phyloP scores from a whole-genome alignment of 495 filamentous ascomycete species.

The Clavariopsis aquatica region DNA sequence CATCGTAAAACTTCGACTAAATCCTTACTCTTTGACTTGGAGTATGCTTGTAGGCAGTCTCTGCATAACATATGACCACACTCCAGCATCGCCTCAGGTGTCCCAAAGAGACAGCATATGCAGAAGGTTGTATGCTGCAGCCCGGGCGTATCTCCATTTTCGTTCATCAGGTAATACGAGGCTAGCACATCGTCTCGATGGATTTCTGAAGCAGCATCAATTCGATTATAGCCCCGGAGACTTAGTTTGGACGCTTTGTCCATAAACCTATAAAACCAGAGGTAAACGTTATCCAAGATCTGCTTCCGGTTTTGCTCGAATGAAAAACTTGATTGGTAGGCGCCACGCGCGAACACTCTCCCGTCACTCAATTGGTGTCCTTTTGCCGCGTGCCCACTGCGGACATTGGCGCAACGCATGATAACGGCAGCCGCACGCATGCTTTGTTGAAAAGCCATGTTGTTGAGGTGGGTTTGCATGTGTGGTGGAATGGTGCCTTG shows the following conservation, averaged over 20 bases:
- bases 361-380: slow-evolving; percentile 30
- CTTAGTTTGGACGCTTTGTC: slow-evolving; percentile 3
- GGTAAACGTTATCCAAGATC: slow-evolving; percentile 17
- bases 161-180: background rate
- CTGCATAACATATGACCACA: slow-evolving; percentile 30
- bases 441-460: slow-evolving; percentile 21
- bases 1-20: slow-evolving; percentile 23
- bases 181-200: slow-evolving; percentile 25
- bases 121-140: slow-evolving; percentile 21
- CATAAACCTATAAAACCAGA: slow-evolving; percentile 11
- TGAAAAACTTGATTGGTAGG: slow-evolving; percentile 29
- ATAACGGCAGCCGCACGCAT: slow-evolving; percentile 15
- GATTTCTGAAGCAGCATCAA: slow-evolving; percentile 15
- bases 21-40: background rate
- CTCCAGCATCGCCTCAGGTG: slow-evolving; percentile 12
- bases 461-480: slow-evolving; percentile 16
- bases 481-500: slow-evolving; percentile 14
- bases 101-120: slow-evolving; percentile 25
- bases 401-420: slow-evolving; percentile 31
- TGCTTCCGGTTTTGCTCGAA: slow-evolving; percentile 12
- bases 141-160: background rate
- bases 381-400: slow-evolving; percentile 21
- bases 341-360: slow-evolving; percentile 21
- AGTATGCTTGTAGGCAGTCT: slow-evolving; percentile 20
- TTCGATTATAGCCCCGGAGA: background rate